phyloP scores from a whole-genome alignment of 768 basidiomycete species.

The Piloderma croceum region DNA sequence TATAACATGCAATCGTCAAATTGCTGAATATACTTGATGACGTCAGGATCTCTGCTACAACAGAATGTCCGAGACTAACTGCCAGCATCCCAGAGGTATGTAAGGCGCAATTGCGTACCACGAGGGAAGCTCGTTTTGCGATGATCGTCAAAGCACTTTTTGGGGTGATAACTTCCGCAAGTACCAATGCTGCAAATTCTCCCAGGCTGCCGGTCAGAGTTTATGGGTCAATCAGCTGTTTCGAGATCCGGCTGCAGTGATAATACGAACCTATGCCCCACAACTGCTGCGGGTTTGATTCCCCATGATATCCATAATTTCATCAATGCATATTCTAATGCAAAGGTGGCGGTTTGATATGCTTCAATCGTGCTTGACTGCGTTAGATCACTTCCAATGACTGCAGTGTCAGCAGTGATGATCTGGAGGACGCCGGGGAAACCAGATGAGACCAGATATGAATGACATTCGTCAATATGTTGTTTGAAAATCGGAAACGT shows the following conservation, averaged over 20 bases:
- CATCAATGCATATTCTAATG: conserved; percentile 58
- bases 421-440: conserved; percentile 46
- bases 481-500: conserved; percentile 42
- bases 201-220: conserved; percentile 48
- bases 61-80: conserved; percentile 33
- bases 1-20: conserved; percentile 55
- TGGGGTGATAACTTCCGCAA: conserved; percentile 53
- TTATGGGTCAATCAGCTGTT: not conserved
- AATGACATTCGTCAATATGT: conserved; percentile 55
- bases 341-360: conserved; percentile 51
- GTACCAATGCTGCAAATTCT: conserved; percentile 67
- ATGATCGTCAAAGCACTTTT: conserved; percentile 54
- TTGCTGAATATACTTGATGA: conserved; percentile 29
- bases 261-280: conserved; percentile 62
- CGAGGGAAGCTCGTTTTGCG: conserved; percentile 51
- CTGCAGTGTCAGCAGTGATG: conserved; percentile 29
- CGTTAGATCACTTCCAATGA: conserved; percentile 17
- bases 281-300: conserved; percentile 49
- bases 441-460: conserved; percentile 40
- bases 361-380: conserved; percentile 37
- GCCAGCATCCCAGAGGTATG: conserved; percentile 58
- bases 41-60: conserved; percentile 31
- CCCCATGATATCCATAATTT: conserved; percentile 69
- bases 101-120: conserved; percentile 42
- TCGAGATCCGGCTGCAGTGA: not conserved